A percentile compares a stretch with the other conserved stretches of the same genome.
Evolutionary conservation across 2,329 filamentous ascomycete genomes (phyloP).

Genomic region (Diaporthe capsici): DNA sequence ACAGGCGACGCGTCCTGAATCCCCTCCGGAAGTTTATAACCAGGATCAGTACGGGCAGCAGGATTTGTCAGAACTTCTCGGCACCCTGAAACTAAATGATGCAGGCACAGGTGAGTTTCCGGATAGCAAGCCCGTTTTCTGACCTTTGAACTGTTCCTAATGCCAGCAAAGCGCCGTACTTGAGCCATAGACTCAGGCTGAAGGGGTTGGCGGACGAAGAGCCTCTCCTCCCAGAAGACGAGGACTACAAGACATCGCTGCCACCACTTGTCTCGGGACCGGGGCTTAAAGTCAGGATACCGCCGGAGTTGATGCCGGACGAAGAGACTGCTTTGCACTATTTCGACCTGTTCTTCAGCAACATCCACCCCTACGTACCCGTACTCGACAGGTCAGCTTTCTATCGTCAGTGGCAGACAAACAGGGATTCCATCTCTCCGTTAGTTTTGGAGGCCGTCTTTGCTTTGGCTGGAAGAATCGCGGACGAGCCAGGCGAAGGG

Average conservation of each 20-base stretch:
- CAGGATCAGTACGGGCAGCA: slow-evolving; percentile 77
- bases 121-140: not conserved
- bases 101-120: slow-evolving; percentile 80
- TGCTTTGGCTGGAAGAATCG: slow-evolving; percentile 86
- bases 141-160: slow-evolving; percentile 30
- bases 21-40: slow-evolving; percentile 67
- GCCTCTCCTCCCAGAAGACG: slow-evolving; percentile 77
- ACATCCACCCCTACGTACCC: slow-evolving; percentile 94
- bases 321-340: slow-evolving; percentile 86
- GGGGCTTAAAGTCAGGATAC: slow-evolving; percentile 87
- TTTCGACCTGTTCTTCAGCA: slow-evolving; percentile 90
- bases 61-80: slow-evolving; percentile 84
- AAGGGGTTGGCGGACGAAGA: slow-evolving; percentile 66
- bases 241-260: slow-evolving; percentile 79
- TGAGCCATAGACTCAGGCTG: slow-evolving; percentile 71
- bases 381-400: slow-evolving; percentile 87
- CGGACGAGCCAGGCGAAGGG: slow-evolving; percentile 86
- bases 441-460: slow-evolving; percentile 92
- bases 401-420: slow-evolving; percentile 90
- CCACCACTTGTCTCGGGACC: slow-evolving; percentile 78
- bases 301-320: slow-evolving; percentile 91
- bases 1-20: slow-evolving; percentile 57
- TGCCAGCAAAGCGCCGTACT: slow-evolving; percentile 78
- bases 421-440: slow-evolving; percentile 88
- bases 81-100: slow-evolving; percentile 89